These are phyloP conservation scores for Russula ochroleuca DNA, from an alignment of 768 basidiomycete species.

Conservation along the genomic window DNA sequence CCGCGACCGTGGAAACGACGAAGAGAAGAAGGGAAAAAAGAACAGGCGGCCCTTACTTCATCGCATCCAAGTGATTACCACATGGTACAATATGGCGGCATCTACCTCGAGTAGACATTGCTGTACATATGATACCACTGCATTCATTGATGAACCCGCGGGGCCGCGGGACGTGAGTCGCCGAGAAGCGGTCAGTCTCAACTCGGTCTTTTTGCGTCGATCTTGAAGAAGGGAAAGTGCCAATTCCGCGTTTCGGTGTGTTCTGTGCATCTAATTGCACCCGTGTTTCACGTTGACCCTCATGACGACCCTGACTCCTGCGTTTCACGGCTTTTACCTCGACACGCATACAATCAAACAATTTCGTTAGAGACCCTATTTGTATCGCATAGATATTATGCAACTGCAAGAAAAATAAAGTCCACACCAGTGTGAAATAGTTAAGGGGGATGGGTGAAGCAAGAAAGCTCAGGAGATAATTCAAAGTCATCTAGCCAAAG, in stretches of 20 bases:
- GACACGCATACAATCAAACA: not conserved
- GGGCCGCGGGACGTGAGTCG: slow-evolving; percentile 11
- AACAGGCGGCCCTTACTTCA: not conserved
- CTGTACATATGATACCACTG: not conserved
- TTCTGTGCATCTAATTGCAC: not conserved
- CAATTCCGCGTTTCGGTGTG: not conserved
- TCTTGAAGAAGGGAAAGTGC: not conserved
- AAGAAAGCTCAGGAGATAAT: slow-evolving; percentile 3
- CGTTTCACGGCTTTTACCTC: no score
- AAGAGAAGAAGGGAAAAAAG: not conserved
- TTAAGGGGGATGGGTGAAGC: not conserved
- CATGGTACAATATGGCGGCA: not conserved
- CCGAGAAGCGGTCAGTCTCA: not conserved
- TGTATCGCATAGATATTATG: not conserved
- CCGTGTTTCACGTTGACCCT: not conserved
- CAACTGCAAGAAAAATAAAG: not conserved
- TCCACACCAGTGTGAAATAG: not conserved
- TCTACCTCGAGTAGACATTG: not conserved
- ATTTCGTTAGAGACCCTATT: not conserved
- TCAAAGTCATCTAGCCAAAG: slow-evolving; percentile 14
- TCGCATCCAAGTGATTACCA: not conserved
- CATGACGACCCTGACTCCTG: no score
- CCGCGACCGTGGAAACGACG: not conserved
- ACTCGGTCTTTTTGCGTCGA: not conserved
- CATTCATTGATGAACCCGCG: slow-evolving; percentile 5